Evolutionary conservation across 2,329 filamentous ascomycete genomes (phyloP).

Genomic region (Colletotrichum theobromicola): DNA sequence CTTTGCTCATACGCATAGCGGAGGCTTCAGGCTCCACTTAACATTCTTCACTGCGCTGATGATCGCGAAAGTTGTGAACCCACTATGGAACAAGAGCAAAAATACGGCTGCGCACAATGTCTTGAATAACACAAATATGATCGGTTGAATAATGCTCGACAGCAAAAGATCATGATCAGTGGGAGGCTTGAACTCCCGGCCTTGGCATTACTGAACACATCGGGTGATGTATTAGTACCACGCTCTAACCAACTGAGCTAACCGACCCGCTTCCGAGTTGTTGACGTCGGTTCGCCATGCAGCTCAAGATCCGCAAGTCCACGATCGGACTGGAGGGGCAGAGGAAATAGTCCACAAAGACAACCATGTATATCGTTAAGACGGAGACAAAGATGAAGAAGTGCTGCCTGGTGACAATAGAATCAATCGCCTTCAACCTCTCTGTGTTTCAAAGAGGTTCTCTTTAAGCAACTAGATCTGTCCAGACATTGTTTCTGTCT

Average conservation of each 20-base stretch:
- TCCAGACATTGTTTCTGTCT: neutral
- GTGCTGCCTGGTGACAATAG: neutral
- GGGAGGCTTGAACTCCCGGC: slow-evolving; percentile 21
- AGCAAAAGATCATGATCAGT: neutral
- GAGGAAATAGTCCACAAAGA: neutral
- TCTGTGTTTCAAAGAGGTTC: neutral
- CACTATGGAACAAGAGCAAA: neutral
- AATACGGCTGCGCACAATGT: rapidly evolving
- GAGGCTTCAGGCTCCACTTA: neutral
- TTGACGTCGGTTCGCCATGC: rapidly evolving
- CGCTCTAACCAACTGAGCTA: slow-evolving; percentile 22
- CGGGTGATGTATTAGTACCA: slow-evolving; percentile 19
- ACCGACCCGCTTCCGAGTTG: slow-evolving; percentile 3
- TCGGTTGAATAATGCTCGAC: rapidly evolving
- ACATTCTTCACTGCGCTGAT: neutral
- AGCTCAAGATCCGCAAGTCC: neutral
- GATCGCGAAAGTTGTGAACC: neutral
- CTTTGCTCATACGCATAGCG: neutral
- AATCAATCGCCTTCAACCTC: neutral
- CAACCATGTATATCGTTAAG: neutral
- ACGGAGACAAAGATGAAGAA: neutral
- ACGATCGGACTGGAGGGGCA: neutral
- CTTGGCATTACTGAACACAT: slow-evolving; percentile 18
- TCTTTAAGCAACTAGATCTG: neutral
- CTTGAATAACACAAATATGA: rapidly evolving